Conservation (phyloP, 352 stramenopile genomes). For the Phytophthora pluvialis region DNA sequence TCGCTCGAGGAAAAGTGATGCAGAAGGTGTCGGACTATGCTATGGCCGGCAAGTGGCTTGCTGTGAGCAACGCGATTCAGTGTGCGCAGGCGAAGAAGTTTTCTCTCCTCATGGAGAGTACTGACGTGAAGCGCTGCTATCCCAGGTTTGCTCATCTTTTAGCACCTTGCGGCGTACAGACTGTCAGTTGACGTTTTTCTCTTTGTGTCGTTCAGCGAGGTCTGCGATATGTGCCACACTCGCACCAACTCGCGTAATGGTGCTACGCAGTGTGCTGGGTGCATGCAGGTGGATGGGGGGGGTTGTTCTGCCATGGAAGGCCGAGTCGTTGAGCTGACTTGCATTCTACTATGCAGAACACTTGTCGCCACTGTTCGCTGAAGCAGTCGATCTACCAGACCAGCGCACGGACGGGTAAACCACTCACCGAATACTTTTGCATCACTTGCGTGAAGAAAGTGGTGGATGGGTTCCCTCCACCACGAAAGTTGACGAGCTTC, state of each 20-base stretch:
- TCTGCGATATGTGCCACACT: slow-evolving; percentile 39
- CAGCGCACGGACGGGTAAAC: slow-evolving; percentile 27
- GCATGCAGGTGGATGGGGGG: slow-evolving; percentile 29
- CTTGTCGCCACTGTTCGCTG: slow-evolving; percentile 36
- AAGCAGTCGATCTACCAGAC: slow-evolving; percentile 35
- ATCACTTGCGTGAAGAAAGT: slow-evolving; percentile 40
- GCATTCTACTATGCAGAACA: slow-evolving; percentile 24
- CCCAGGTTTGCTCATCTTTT: slow-evolving; percentile 17
- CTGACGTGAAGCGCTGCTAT: slow-evolving; percentile 16
- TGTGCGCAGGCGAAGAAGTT: slow-evolving; percentile 40
- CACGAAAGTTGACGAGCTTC: slow-evolving; percentile 25
- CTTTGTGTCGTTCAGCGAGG: slow-evolving; percentile 18
- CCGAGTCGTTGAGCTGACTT: background rate
- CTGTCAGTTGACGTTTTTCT: background rate
- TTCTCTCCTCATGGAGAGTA: slow-evolving; percentile 34
- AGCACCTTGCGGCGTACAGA: too few species aligned
- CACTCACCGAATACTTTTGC: slow-evolving; percentile 38
- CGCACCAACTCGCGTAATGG: slow-evolving; percentile 22
- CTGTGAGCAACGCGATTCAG: slow-evolving; percentile 33
- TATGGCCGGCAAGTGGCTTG: too few species aligned
- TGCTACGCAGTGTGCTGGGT: slow-evolving; percentile 31
- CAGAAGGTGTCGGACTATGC: slow-evolving; percentile 43
- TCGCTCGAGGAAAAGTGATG: slow-evolving; percentile 34
- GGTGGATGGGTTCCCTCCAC: background rate
- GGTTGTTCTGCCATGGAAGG: background rate